These are phyloP conservation scores for Gonium pectorale DNA, from an alignment of 139 green algal species.

Conservation along the genomic window DNA sequence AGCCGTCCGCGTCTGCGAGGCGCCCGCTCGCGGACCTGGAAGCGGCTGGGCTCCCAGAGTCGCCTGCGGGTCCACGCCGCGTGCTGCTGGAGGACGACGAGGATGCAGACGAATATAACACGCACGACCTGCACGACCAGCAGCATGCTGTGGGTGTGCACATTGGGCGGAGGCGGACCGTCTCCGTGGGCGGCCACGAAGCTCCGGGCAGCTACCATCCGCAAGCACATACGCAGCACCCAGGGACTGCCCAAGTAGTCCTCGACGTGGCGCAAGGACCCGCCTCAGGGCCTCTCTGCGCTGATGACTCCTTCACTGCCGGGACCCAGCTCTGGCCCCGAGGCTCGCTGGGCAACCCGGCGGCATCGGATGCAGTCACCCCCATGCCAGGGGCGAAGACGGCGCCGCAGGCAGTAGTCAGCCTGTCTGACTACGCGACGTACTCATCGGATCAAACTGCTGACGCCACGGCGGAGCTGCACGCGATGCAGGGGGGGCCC, in stretches of 20 bases:
- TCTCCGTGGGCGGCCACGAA: conserved; percentile 2
- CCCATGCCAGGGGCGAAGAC: no score
- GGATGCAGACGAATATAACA: background rate
- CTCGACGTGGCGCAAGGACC: background rate
- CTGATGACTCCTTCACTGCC: no score
- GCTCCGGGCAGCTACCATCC: background rate
- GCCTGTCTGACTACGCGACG: conserved; percentile 23
- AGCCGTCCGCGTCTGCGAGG: background rate
- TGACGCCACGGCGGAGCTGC: conserved; percentile 30
- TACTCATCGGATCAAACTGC: background rate
- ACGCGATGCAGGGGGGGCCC: background rate
- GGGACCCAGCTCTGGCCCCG: no score
- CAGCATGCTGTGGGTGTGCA: background rate
- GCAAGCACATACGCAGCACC: background rate
- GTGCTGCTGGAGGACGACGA: background rate
- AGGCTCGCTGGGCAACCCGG: no score
- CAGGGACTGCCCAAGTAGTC: background rate
- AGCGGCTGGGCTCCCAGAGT: background rate
- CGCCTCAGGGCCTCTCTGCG: no score
- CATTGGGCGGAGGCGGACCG: background rate
- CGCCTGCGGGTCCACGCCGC: background rate
- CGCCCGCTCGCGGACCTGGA: conserved; percentile 8
- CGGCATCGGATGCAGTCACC: no score
- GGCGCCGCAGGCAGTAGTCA: no score
- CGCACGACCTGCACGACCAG: background rate